Percentiles rank a stretch among this genome's conserved stretches.
These are phyloP conservation scores for Ilyonectria destructans DNA, from an alignment of 2,329 filamentous ascomycete species.

Conservation along the genomic window DNA sequence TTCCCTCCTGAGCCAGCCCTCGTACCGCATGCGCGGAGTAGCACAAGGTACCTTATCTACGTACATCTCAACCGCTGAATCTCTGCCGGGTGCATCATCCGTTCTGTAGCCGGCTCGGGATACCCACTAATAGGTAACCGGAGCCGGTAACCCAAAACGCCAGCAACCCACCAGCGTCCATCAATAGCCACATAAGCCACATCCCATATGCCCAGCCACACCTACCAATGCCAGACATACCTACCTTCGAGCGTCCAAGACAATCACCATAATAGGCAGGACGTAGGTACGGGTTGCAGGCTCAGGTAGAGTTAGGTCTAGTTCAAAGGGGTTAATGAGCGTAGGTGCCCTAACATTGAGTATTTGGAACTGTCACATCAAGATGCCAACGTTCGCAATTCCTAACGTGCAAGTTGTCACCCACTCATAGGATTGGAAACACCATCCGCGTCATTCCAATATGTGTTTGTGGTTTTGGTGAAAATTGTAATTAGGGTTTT, in stretches of 20 bases:
- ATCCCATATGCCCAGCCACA: not conserved
- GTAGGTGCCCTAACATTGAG: too few species aligned
- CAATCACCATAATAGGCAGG: not conserved
- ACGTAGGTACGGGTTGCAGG: not conserved
- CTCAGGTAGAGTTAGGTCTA: not conserved
- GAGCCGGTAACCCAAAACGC: not conserved
- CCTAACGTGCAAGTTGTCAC: too few species aligned
- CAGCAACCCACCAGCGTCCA: not conserved
- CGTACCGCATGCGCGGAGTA: slow-evolving; percentile 2
- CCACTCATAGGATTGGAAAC: not conserved
- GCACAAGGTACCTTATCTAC: slow-evolving; percentile 1
- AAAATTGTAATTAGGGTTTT: not conserved
- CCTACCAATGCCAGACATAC: not conserved
- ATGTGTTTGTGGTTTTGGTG: not conserved
- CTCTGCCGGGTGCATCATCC: not conserved
- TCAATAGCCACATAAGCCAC: not conserved
- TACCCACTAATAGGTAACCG: not conserved
- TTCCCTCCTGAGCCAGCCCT: not conserved
- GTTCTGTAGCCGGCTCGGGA: not conserved
- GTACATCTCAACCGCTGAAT: slow-evolving; percentile 1
- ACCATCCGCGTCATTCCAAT: not conserved
- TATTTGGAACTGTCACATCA: too few species aligned
- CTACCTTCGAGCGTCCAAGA: not conserved
- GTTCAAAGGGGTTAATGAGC: not conserved
- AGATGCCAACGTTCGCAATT: too few species aligned